Percentiles rank a stretch among this genome's conserved stretches.
phyloP scores from a whole-genome alignment of 345 rosid species.

The Limnanthes douglasii region DNA sequence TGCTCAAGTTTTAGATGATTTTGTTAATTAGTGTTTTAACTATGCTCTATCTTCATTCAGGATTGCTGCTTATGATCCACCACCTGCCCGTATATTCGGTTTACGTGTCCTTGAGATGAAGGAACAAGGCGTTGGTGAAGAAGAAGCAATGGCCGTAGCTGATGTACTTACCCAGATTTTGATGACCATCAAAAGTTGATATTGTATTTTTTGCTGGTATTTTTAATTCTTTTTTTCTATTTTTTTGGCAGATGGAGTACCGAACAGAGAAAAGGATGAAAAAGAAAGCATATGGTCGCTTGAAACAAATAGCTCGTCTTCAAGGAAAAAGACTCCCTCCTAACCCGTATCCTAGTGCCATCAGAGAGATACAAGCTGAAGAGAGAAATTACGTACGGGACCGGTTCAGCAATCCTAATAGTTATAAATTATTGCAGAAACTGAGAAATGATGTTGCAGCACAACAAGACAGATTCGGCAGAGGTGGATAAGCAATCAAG shows the following conservation, averaged over 20 bases:
- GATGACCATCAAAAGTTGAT: too few relatives aligned
- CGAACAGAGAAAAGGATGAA: slow-evolving; percentile 38
- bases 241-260: slow-evolving; percentile 50
- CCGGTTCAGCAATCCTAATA: slow-evolving; percentile 33
- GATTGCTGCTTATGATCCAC: slow-evolving; percentile 44
- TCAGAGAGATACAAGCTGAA: slow-evolving; percentile 46
- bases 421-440: slow-evolving; percentile 27
- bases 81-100: slow-evolving; percentile 67
- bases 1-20: not conserved
- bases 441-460: slow-evolving; percentile 28
- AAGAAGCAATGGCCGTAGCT: slow-evolving; percentile 62
- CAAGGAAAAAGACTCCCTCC: slow-evolving; percentile 73
- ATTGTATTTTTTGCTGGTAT: slow-evolving; percentile 1
- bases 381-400: slow-evolving; percentile 32
- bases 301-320: slow-evolving; percentile 45
- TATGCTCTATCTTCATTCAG: slow-evolving; percentile 21
- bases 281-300: slow-evolving; percentile 54
- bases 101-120: slow-evolving; percentile 64
- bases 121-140: slow-evolving; percentile 58
- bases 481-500: slow-evolving; percentile 3
- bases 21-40: not conserved
- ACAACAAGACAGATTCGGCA: slow-evolving; percentile 15
- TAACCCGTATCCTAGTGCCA: slow-evolving; percentile 53
- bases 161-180: slow-evolving; percentile 28
- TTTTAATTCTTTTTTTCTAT: not conserved